Evolutionary conservation across 2,329 filamentous ascomycete species (phyloP).

Genomic region (Phyllosticta capitalensis): DNA sequence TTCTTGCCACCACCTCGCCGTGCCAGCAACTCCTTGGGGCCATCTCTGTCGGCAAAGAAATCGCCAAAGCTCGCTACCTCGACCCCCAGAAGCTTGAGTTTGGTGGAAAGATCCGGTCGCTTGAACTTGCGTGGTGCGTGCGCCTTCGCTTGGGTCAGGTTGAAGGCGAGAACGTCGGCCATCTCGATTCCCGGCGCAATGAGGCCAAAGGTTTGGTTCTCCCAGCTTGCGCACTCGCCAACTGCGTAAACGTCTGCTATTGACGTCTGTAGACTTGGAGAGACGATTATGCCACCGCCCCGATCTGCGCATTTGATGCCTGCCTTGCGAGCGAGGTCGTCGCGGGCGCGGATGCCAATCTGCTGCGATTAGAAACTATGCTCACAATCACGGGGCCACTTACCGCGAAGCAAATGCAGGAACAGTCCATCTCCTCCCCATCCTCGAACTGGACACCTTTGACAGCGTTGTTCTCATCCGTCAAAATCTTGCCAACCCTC

Average conservation of each 20-base stretch:
- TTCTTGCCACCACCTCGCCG: slow-evolving; percentile 40
- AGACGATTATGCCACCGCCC: slow-evolving; percentile 67
- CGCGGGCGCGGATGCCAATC: slow-evolving; percentile 73
- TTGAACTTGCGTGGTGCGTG: slow-evolving; percentile 65
- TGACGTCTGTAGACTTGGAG: slow-evolving; percentile 59
- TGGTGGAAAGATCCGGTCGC: slow-evolving; percentile 79
- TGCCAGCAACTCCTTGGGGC: slow-evolving; percentile 63
- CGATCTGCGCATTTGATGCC: slow-evolving; percentile 64
- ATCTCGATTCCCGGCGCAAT: slow-evolving; percentile 88
- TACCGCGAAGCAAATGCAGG: slow-evolving; percentile 74
- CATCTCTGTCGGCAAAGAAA: slow-evolving; percentile 83
- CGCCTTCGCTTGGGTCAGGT: slow-evolving; percentile 71
- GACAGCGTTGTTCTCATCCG: slow-evolving; percentile 57
- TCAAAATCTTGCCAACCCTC: slow-evolving; percentile 62
- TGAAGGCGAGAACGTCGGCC: slow-evolving; percentile 86
- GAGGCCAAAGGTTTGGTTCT: slow-evolving; percentile 75
- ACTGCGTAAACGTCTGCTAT: slow-evolving; percentile 70
- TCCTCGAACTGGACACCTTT: slow-evolving; percentile 71
- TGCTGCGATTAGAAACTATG: slow-evolving; percentile 15
- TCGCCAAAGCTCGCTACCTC: slow-evolving; percentile 91
- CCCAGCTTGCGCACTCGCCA: slow-evolving; percentile 85
- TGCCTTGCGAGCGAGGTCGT: slow-evolving; percentile 61
- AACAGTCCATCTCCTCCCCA: slow-evolving; percentile 65
- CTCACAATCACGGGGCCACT: slow-evolving; percentile 16
- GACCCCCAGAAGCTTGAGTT: slow-evolving; percentile 79